Evolutionary conservation across 2,329 filamentous ascomycete genomes (phyloP), one percentile per base, ranked within the genome.

Genomic region (Cytospora paraplurivora): DNA sequence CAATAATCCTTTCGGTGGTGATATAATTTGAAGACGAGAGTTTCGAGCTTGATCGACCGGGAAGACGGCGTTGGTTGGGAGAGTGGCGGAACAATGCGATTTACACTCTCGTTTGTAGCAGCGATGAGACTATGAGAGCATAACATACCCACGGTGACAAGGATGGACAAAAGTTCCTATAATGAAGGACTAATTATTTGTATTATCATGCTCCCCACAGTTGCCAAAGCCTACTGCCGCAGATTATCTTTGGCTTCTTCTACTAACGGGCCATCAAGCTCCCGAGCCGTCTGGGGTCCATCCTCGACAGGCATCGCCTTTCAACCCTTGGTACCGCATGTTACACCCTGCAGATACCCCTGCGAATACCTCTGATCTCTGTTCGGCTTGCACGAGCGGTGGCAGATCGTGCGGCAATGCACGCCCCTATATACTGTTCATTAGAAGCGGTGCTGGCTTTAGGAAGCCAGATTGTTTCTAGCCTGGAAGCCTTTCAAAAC

Each of bases 21-120:
- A 72, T 58, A 75, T 75, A 10, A 75, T 75, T 6, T 75, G 62
- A 69, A 27, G n/a, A 44, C 27, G 44, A 13, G 27, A 17, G 8
- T 5, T 21, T 8, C n/a, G 19, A 49, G 15, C 12, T 13, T 12
- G 44, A 4, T 7, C 4, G n/a, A 47, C n/a, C 44, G 10, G 44
- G 44, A 7, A 10, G 19, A 10, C 15, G n/a, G 44, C 44, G 44
- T 21, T 47, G 21, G 19, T 37, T 47, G 44, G 44, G 44, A 21
- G n/a, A 7, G n/a, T 27, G 7, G 17, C 8, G 38, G 55, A n/a
- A 33, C 1, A 7, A 47, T n/a, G n/a, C 17, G 32, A 27, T 12
- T 47, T 11, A 32, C 37, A 27, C 37, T 38, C 33, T 19, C 4
- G 8, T n/a, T 47, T 35, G 21, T 12, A 12, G 8, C 41, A 32